Base-by-base conservation (phyloP, 225 moss, liverwort and hornwort species). In the Physcomitrium patens region DNA sequence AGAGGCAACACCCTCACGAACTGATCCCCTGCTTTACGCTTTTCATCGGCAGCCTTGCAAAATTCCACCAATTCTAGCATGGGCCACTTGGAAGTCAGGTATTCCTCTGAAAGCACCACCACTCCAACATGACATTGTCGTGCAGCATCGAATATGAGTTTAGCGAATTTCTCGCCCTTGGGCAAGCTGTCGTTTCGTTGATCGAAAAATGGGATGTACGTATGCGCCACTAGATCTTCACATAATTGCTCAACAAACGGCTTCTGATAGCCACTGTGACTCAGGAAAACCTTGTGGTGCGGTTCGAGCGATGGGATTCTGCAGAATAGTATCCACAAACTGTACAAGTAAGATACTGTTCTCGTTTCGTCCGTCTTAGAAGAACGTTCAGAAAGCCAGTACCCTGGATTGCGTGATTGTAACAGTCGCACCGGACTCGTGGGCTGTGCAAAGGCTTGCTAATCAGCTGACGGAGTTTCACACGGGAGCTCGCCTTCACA, bases 41-140 rank as follows among this genome's bases (percentile, higher is more conserved):
- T 14, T 57, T 57, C 17, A 9, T 55, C 37, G 27, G 27, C 17
- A 1, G 9, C 26, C 50, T 67, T 9, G 51, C 67, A 11, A 16
- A 67, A 67, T 11, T 31, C 51, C 17, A 56, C 43, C 14, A 69
- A 12, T 55, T 55, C 69, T 5, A 69, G 10, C 69, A 69, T 56
- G 13, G 69, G 55, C 55, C 69, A 69, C 55, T 69, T 69, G 69
- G 55, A 69, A 4, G 13, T 56, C 1, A 69, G 20, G 55, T 55
- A 69, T 19, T 43, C 55, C 43, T 14, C 22, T 1, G 22, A 69
- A 19, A 56, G 13, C 41, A 55, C 55, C 0, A 69, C 69, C 55
- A 69, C 69, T 37, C 14, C 69, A 41, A 69, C 10, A 3, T 55
- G 8, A 22, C 54, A 69, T 22, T 43, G 10, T 69, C 19, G 41